Base-by-base conservation (phyloP, 148 eudicot species). In the Persicaria tinctoria region DNA sequence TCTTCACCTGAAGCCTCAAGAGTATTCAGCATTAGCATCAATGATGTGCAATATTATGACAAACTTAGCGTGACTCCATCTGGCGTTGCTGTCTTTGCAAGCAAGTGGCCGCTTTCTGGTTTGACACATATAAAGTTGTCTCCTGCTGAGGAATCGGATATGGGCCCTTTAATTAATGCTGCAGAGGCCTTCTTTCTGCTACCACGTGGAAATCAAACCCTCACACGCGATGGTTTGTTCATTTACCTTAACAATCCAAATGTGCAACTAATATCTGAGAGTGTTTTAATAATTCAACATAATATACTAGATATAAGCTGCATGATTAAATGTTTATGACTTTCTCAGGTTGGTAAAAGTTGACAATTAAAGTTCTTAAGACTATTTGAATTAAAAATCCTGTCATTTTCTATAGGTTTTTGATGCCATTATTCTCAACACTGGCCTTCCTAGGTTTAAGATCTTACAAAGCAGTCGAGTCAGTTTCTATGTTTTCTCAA, bases 51-150 rank as follows among this genome's bases (percentile, higher is more conserved):
- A 20, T 95, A 84, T 78, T 83, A 81, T 62, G 77, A 7, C 38
- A 76, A 92, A 78, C 77, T 95, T 56, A 90, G 46, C 73, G 89
- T 85, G 77, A 82, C 84, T 80, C 77, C 85, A 50, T 83, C 82
- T 71, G 99, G 99, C 57, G 84, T 84, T 63, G 79, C 83, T 32
- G 91, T 92, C 49, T 92, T 92, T 80, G 85, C 97, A 46, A 92
- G 79, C 74, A 85, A 78, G 77, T 95, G 99, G 99, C 97, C 91
- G 73, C 92, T 95, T 75, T 66, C 71, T 74, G 99, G 97, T 63
- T 75, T 70, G 51, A 92, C 97, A 50, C 89, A 83, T 51, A 71
- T 95, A 46, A 87, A 81, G 56, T 77, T 95, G 47, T 80, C 82
- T 74, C 93, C 99, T 69, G 72, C 78, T 3, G 77, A 74, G 74